These are phyloP conservation scores for Nakazawaea populi DNA, from an alignment of 805 yeast genomes.

Conservation along the genomic window DNA sequence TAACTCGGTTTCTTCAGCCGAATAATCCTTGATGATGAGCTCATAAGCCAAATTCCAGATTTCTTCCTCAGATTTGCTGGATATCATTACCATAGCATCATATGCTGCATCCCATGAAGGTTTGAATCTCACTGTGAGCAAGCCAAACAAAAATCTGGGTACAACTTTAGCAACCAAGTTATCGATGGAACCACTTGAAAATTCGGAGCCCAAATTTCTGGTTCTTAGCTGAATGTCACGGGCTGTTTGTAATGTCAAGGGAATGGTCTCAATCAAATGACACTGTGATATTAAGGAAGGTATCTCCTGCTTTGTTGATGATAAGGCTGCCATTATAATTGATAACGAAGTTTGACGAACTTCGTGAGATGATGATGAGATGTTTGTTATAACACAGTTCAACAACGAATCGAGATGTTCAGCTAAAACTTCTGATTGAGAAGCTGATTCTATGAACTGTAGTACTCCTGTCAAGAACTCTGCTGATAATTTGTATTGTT, in stretches of 20 bases:
- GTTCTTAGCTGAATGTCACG: conserved; percentile 71
- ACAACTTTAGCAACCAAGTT: conserved; percentile 25
- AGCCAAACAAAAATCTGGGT: conserved; percentile 56
- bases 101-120: conserved; percentile 81
- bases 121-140: conserved; percentile 66
- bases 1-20: conserved; percentile 10
- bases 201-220: conserved; percentile 48
- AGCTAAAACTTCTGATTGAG: conserved; percentile 11
- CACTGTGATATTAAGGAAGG: conserved; percentile 44
- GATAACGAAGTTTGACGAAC: conserved; percentile 39
- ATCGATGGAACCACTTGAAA: conserved; percentile 21
- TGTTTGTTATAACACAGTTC: conserved; percentile 24
- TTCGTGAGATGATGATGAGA: conserved; percentile 43
- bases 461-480: conserved; percentile 30
- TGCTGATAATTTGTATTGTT: conserved; percentile 27
- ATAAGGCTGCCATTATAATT: conserved; percentile 36
- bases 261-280: conserved; percentile 62
- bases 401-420: conserved; percentile 15
- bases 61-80: conserved; percentile 31
- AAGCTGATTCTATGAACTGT: conserved; percentile 16
- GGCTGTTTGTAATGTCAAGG: conserved; percentile 59
- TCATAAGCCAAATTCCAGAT: conserved; percentile 52
- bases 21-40: conserved; percentile 24
- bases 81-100: conserved; percentile 49
- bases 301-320: conserved; percentile 24